Percentiles rank a stretch among this genome's conserved stretches.
phyloP scores from a whole-genome alignment of 2,329 filamentous ascomycete genomes.

The Penicillium expansum region DNA sequence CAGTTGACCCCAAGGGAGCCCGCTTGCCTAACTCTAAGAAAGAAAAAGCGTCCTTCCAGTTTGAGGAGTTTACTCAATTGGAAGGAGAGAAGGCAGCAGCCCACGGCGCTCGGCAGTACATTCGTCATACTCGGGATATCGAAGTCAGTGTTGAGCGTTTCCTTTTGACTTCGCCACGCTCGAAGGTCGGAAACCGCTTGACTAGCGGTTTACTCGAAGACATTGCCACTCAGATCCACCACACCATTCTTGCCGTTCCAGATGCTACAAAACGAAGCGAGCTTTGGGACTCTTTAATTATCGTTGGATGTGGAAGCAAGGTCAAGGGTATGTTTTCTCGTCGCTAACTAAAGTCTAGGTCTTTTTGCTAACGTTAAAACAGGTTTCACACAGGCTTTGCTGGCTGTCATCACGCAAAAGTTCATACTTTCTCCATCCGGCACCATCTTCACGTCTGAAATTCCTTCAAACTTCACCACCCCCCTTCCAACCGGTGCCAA shows the following conservation, averaged over 20 bases:
- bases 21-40: constrained; percentile 60
- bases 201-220: constrained; percentile 71
- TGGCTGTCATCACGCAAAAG: constrained; percentile 73
- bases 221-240: constrained; percentile 80
- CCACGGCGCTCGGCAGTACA: constrained; percentile 51
- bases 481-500: constrained; percentile 89
- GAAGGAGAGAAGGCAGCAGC: constrained; percentile 52
- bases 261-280: constrained; percentile 80
- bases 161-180: constrained; percentile 50
- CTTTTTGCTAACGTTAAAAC: constrained; percentile 27
- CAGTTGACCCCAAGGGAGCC: constrained; percentile 48
- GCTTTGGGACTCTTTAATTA: constrained; percentile 88
- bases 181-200: constrained; percentile 31
- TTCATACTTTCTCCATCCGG: constrained; percentile 90
- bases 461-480: constrained; percentile 89
- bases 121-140: constrained; percentile 54
- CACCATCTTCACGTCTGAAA: constrained; percentile 95
- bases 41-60: constrained; percentile 59
- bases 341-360: background rate
- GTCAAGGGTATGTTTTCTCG: constrained; percentile 51
- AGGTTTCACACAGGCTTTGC: constrained; percentile 85
- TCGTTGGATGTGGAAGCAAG: constrained; percentile 82
- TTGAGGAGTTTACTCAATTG: constrained; percentile 57
- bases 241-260: constrained; percentile 75
- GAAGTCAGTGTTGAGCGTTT: constrained; percentile 64